Conservation (phyloP, 768 basidiomycete species). For the Kwoniella botswanensis region DNA sequence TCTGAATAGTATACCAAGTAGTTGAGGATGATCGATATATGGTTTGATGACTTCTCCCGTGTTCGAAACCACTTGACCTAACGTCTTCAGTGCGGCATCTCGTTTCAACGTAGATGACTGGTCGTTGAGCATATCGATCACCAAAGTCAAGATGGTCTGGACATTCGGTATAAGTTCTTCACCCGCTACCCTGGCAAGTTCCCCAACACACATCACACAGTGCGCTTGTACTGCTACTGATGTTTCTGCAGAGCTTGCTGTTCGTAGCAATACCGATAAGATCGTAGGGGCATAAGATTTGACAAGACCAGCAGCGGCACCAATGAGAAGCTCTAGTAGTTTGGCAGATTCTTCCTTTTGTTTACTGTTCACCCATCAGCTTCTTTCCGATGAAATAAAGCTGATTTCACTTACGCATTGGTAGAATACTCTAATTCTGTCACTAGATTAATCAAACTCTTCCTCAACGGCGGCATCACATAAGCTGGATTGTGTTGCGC, state of each 20-base stretch:
- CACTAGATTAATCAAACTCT: constrained; percentile 91
- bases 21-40: constrained; percentile 85
- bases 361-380: constrained; percentile 44
- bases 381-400: not conserved
- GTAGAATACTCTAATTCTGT: constrained; percentile 97
- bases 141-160: constrained; percentile 84
- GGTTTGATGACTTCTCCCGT: constrained; percentile 94
- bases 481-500: constrained; percentile 96
- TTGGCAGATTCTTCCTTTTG: constrained; percentile 84
- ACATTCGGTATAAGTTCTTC: constrained; percentile 86
- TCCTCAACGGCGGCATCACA: constrained; percentile 95
- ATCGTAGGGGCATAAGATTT: constrained; percentile 95
- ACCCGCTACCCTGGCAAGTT: constrained; percentile 88
- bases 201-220: constrained; percentile 91
- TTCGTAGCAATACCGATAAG: constrained; percentile 86
- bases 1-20: constrained; percentile 81
- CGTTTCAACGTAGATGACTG: constrained; percentile 79
- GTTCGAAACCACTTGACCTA: constrained; percentile 94
- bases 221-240: constrained; percentile 89
- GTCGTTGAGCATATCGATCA: constrained; percentile 87
- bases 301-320: constrained; percentile 89
- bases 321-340: constrained; percentile 83
- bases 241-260: constrained; percentile 72
- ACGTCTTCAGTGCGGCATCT: constrained; percentile 89
- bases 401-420: constrained; percentile 67